Evolutionary conservation across 768 basidiomycete genomes (phyloP), one percentile per base, ranked within the genome.

Genomic region (Boletus pseudo-olivaceus): DNA sequence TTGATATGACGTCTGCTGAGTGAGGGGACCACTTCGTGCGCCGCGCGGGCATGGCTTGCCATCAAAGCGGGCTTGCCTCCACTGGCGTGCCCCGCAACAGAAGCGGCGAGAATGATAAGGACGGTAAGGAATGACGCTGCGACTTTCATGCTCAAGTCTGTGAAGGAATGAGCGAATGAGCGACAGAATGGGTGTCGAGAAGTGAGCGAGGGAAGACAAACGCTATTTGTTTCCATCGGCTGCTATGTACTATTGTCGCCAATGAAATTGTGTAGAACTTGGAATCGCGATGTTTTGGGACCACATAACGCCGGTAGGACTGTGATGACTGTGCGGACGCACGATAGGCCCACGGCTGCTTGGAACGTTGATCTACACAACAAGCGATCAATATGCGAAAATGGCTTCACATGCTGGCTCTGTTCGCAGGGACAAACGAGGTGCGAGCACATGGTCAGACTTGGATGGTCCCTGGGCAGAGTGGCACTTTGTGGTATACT

Each of bases 231-330:
- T 42, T 44, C 32, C 14, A 30, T 2, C 11, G 12, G 44, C 44
- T 32, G 44, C n/a, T 17, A 20, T 45, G 35, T 29, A 20, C 10
- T n/a, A 8, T 32, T 37, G 15, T n/a, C 10, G 8, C 30, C 30
- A 15, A 53, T 20, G 33, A 27, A 29, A 15, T 23, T 26, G 29
- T 34, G 26, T 48, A 14, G 32, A 15, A 38, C 34, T 56, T 49
- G 42, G 54, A 57, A 56, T 55, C 5, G 50, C 14, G 23, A 32
- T 37, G 15, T 54, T 38, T 42, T 19, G 29, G 34, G 8, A 15
- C 15, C 32, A 48, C 35, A 32, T 47, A n/a, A 17, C 20, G 20
- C 39, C 20, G 39, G 12, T 14, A 40, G 20, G 7, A 15, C 17
- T 42, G 14, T 9, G 26, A 26, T 4, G 30, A 15, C 10, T 15